Conservation (phyloP, 768 basidiomycete genomes). For the Psilocybe sp. region DNA sequence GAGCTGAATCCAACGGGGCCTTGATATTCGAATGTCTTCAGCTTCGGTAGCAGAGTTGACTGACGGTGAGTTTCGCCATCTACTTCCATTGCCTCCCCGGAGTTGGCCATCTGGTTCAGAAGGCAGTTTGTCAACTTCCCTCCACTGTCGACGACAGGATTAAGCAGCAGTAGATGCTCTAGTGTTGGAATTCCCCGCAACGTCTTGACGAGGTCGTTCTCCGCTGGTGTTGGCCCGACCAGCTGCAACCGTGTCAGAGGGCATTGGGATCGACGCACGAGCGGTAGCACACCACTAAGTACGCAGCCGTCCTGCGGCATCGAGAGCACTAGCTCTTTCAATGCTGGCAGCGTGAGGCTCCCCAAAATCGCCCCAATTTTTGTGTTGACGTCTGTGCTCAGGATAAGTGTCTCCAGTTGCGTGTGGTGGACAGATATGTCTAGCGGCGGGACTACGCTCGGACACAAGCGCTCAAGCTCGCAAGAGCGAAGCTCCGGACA, state of each 20-base stretch:
- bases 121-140: conserved; percentile 13
- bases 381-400: conserved; percentile 12
- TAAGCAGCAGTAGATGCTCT: conserved; percentile 13
- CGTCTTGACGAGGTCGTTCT: conserved; percentile 13
- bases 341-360: conserved; percentile 13
- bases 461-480: conserved; percentile 16
- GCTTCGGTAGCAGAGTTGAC: conserved; percentile 2
- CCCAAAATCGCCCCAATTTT: conserved; percentile 12
- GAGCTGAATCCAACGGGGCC: conserved; percentile 12
- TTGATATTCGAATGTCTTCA: conserved; percentile 16
- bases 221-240: conserved; percentile 18
- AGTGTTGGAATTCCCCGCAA: conserved; percentile 12
- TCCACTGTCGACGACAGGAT: conserved; percentile 15
- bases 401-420: conserved; percentile 13
- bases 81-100: neutral
- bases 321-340: conserved; percentile 16
- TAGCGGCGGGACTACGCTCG: conserved; percentile 7
- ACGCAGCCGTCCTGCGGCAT: conserved; percentile 10
- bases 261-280: conserved; percentile 14
- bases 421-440: conserved; percentile 11
- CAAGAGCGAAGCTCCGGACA: conserved; percentile 11
- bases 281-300: conserved; percentile 8
- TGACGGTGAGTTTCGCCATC: neutral
- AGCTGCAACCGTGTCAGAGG: conserved; percentile 14
- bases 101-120: conserved; percentile 11